Evolutionary conservation across 495 filamentous ascomycete species (phyloP).

Genomic region (Penicillium herquei): DNA sequence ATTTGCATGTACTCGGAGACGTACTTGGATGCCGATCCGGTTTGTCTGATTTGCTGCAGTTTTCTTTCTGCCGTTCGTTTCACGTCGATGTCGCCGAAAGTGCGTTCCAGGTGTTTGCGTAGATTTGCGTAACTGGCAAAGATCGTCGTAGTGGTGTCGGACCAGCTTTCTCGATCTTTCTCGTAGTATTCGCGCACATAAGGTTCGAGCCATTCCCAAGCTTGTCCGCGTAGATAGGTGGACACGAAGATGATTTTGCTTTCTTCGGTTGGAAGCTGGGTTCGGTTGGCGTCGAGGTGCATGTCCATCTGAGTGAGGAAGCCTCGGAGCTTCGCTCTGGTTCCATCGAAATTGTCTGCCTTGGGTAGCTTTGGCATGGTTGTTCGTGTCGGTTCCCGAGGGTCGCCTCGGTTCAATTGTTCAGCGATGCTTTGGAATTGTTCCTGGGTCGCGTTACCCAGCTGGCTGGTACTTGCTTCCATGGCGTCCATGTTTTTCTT

Average conservation of each 20-base stretch:
- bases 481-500: too few relatives aligned
- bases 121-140: background rate
- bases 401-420: too few relatives aligned
- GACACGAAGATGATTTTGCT: background rate
- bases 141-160: background rate
- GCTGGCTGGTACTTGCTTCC: too few relatives aligned
- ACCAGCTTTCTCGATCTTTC: background rate
- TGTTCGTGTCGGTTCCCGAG: too few relatives aligned
- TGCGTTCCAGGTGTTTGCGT: background rate
- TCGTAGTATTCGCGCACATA: background rate
- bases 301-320: too few relatives aligned
- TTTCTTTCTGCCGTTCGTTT: background rate
- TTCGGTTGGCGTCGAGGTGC: background rate
- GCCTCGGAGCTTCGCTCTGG: too few relatives aligned
- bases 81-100: background rate
- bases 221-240: background rate
- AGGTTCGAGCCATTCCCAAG: background rate
- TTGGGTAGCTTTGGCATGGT: too few relatives aligned
- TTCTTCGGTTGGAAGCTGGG: background rate
- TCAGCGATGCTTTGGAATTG: too few relatives aligned
- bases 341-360: too few relatives aligned
- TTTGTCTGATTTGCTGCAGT: background rate
- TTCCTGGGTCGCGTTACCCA: too few relatives aligned
- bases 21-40: background rate
- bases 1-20: background rate